Evolutionary conservation across 169 alveolate genomes (phyloP), one percentile per base, ranked within the genome.

Genomic region (Cryptosporidium muris): DNA sequence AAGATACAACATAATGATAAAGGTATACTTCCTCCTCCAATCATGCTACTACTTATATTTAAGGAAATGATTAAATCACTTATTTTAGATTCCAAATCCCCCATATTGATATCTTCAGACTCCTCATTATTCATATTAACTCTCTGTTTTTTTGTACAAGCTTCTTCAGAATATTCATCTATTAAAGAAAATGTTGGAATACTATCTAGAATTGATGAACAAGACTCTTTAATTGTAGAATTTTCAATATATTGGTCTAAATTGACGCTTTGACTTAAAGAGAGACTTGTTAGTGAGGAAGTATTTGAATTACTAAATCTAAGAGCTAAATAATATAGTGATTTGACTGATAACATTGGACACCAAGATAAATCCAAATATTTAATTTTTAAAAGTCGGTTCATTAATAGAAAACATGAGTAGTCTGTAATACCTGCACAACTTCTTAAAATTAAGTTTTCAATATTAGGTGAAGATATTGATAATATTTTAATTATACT

Each of bases 11-110:
- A 74, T 68, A 74, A 45, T 45, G 85, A 74, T 14, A 74, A 54
- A 7, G 85, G 85, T 11, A 51, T 74, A 56, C 54, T 54, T 7
- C 85, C 85, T 43, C 85, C 85, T 40, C 85, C 85, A 11, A 45
- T 49, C 16, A 74, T 58, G 42, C 45, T 74, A 8, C 74, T 45
- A 14, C 60, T 49, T 2, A 74, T 34, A 14, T 74, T 53, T 12
- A 48, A 63, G 11, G 54, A 7, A 8, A 34, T 7, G 4, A 74
- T 74, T 64, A 74, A 60, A 9, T 74, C 36, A 8, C 1, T 12
- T 3, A 74, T 62, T 16, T 45, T 40, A 40, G 54, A 45, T 42
- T 64, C 80, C 25, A 25, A 25, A 25, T 25, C 25, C 25, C 25
- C 25, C 25, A 25, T 25, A 25, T 25, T 25, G 0, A 25, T 25